Conservation (phyloP, 768 basidiomycete genomes). For the Psilocybe cubensis region DNA sequence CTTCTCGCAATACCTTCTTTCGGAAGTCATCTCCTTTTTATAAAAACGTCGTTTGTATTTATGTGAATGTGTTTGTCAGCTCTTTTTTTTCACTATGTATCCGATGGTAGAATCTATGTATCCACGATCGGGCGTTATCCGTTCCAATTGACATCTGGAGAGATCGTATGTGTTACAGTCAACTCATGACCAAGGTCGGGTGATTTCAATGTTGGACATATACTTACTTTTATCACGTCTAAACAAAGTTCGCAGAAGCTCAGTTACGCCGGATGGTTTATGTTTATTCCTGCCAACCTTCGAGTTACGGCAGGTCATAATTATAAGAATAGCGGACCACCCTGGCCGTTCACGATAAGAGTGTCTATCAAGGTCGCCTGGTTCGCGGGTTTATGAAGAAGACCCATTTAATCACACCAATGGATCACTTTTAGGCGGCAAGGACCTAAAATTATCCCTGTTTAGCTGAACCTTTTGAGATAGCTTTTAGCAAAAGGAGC, state of each 20-base stretch:
- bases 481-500: slow-evolving; percentile 6
- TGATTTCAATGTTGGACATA: slow-evolving; percentile 12
- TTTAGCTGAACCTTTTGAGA: slow-evolving; percentile 1
- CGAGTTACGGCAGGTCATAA: slow-evolving; percentile 2
- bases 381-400: slow-evolving; percentile 6
- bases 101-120: slow-evolving; percentile 11
- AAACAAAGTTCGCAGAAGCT: not conserved
- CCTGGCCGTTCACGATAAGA: not conserved
- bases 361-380: slow-evolving; percentile 2
- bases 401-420: slow-evolving; percentile 1
- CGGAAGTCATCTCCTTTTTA: slow-evolving; percentile 10
- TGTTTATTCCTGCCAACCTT: slow-evolving; percentile 10
- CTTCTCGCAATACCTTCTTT: slow-evolving; percentile 8
- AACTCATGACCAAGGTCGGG: slow-evolving; percentile 20
- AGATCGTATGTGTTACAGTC: slow-evolving; percentile 1
- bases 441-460: slow-evolving; percentile 11
- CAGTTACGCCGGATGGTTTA: not conserved
- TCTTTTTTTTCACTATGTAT: slow-evolving; percentile 12
- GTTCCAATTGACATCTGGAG: not conserved
- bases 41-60: slow-evolving; percentile 15
- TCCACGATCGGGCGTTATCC: slow-evolving; percentile 18
- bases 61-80: slow-evolving; percentile 17
- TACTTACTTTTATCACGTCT: slow-evolving; percentile 2
- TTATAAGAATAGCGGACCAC: slow-evolving; percentile 5
- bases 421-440: slow-evolving; percentile 12